A percentile compares a stretch with the other conserved stretches of the same genome.
Conservation (phyloP, 805 yeast genomes). For the Naumovozyma baii region DNA sequence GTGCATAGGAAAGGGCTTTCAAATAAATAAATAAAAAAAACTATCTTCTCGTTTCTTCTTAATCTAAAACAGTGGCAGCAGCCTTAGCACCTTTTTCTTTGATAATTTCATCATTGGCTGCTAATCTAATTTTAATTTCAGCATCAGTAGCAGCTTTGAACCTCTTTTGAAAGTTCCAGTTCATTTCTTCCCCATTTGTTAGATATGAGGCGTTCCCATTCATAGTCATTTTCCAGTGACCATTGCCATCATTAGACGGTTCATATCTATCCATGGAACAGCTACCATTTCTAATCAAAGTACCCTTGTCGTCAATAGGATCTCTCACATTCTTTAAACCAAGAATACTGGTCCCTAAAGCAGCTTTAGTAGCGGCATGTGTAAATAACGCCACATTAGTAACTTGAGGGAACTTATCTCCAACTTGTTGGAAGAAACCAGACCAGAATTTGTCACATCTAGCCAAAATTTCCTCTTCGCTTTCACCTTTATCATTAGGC, state of each 20-base stretch:
- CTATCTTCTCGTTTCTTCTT: too few relatives aligned
- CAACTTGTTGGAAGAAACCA: constrained; percentile 49
- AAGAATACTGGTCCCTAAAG: constrained; percentile 70
- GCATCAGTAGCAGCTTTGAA: constrained; percentile 88
- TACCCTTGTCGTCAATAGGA: constrained; percentile 38
- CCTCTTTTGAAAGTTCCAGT: constrained; percentile 74
- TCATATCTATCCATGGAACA: constrained; percentile 70
- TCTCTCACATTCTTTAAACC: constrained; percentile 47
- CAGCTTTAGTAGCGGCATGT: constrained; percentile 91
- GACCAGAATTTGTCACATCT: constrained; percentile 52
- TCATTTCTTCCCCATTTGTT: constrained; percentile 82
- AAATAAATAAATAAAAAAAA: too few relatives aligned
- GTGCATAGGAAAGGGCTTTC: too few relatives aligned
- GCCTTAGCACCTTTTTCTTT: constrained; percentile 1
- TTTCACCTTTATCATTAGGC: constrained; percentile 67
- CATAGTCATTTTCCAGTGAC: constrained; percentile 49
- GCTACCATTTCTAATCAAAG: constrained; percentile 62
- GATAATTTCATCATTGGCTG: constrained; percentile 5
- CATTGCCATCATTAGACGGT: constrained; percentile 15
- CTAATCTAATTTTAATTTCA: constrained; percentile 53
- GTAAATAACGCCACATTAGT: constrained; percentile 61
- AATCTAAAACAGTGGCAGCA: constrained; percentile 1
- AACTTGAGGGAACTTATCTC: constrained; percentile 46
- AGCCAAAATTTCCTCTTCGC: constrained; percentile 53
- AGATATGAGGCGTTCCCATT: constrained; percentile 72